Conservation (phyloP, 2,329 filamentous ascomycete genomes). For the Lasiodiplodia theobromae region DNA sequence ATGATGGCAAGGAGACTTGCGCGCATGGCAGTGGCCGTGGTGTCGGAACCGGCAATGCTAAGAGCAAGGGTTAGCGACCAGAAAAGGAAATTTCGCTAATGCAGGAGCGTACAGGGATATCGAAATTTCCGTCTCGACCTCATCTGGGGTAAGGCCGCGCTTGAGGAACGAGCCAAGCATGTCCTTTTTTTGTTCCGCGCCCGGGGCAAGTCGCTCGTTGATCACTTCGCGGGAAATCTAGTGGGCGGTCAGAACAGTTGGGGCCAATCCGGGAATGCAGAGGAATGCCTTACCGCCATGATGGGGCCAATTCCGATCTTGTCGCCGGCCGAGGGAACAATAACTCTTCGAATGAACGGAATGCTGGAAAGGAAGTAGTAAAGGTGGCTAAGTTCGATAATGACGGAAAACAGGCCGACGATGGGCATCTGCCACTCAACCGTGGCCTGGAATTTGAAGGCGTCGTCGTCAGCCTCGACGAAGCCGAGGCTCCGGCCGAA, state of each 20-base stretch:
- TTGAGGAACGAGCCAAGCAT: slow-evolving; percentile 63
- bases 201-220: slow-evolving; percentile 55
- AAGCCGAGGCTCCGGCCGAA: slow-evolving; percentile 58
- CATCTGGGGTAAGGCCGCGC: slow-evolving; percentile 47
- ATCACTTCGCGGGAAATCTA: slow-evolving; percentile 51
- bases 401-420: slow-evolving; percentile 19
- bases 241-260: not conserved
- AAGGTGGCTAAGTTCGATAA: slow-evolving; percentile 18
- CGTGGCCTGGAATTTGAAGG: slow-evolving; percentile 56
- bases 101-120: slow-evolving; percentile 53
- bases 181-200: slow-evolving; percentile 52
- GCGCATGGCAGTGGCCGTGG: slow-evolving; percentile 63
- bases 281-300: slow-evolving; percentile 30
- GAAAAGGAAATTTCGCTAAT: slow-evolving; percentile 20
- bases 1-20: slow-evolving; percentile 61
- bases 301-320: slow-evolving; percentile 33
- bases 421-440: slow-evolving; percentile 26
- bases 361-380: slow-evolving; percentile 16
- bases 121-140: slow-evolving; percentile 55
- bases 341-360: slow-evolving; percentile 10
- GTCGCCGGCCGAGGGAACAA: slow-evolving; percentile 19
- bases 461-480: slow-evolving; percentile 53
- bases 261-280: not conserved
- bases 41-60: slow-evolving; percentile 58
- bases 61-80: slow-evolving; percentile 9